Percentiles rank a stretch among this genome's conserved stretches.
Evolutionary conservation across 495 filamentous ascomycete genomes (phyloP).

Genomic region (Hyaloscypha finlandica): DNA sequence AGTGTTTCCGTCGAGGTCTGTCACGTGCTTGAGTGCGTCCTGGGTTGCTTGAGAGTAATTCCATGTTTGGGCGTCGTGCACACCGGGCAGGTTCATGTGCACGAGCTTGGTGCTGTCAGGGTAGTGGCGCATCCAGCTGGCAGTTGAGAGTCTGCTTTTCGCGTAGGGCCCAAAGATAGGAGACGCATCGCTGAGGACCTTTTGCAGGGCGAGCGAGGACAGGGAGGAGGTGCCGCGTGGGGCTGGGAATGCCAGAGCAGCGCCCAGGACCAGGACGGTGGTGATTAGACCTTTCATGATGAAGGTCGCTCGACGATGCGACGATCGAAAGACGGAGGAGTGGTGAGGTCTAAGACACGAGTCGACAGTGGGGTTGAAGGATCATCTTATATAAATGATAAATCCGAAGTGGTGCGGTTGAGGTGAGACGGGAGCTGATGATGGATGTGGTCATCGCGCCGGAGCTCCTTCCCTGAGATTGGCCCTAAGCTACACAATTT

Average conservation of each 20-base stretch:
- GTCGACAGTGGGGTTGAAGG: too few relatives aligned
- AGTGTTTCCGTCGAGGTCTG: constrained; percentile 40
- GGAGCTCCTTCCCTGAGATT: background rate
- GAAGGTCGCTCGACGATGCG: too few relatives aligned
- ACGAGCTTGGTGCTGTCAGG: constrained; percentile 45
- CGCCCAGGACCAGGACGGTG: too few relatives aligned
- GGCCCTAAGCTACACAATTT: background rate
- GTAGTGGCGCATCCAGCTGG: constrained; percentile 49
- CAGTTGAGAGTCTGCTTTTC: constrained; percentile 27
- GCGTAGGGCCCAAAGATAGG: constrained; percentile 45
- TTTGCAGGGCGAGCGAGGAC: constrained; percentile 42
- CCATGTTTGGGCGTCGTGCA: constrained; percentile 57
- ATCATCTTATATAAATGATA: too few relatives aligned
- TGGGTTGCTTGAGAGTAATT: constrained; percentile 51
- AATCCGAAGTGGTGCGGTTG: background rate
- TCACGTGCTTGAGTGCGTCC: constrained; percentile 40
- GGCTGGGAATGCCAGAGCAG: too few relatives aligned
- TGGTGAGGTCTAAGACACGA: too few relatives aligned
- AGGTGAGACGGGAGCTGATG: background rate
- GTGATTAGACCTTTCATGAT: too few relatives aligned
- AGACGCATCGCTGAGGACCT: constrained; percentile 43
- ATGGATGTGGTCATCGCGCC: background rate
- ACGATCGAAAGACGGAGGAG: too few relatives aligned
- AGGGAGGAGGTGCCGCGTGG: constrained; percentile 23
- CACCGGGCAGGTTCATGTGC: constrained; percentile 53